phyloP scores from a whole-genome alignment of 805 yeast species.

The Yarrowia sp. region DNA sequence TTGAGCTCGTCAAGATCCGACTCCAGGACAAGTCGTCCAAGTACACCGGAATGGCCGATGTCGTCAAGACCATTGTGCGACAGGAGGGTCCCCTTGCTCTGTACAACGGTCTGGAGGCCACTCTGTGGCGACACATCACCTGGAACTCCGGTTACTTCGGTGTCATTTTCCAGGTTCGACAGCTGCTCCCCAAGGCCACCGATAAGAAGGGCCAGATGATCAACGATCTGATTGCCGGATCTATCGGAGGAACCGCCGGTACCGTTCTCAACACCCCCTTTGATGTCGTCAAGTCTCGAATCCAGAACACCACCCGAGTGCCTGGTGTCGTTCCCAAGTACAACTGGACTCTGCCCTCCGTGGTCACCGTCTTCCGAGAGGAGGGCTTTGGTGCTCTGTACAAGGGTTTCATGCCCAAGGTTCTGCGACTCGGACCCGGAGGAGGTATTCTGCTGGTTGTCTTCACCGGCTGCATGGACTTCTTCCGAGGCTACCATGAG shows the following conservation, averaged over 20 bases:
- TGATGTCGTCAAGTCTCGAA: slow-evolving; percentile 93
- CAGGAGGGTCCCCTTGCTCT: slow-evolving; percentile 78
- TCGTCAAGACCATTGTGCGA: slow-evolving; percentile 65
- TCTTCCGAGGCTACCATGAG: slow-evolving; percentile 50
- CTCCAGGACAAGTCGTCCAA: slow-evolving; percentile 83
- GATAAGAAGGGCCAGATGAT: slow-evolving; percentile 69
- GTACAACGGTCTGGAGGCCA: slow-evolving; percentile 94
- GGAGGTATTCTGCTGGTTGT: slow-evolving; percentile 98
- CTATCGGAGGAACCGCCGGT: slow-evolving; percentile 96
- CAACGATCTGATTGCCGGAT: slow-evolving; percentile 87
- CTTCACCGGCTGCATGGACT: slow-evolving; percentile 92
- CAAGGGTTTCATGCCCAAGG: slow-evolving; percentile 97
- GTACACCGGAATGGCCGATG: slow-evolving; percentile 83
- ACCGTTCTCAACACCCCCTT: slow-evolving; percentile 94
- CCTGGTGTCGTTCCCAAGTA: slow-evolving; percentile 82
- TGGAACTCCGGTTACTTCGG: slow-evolving; percentile 99
- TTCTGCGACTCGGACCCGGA: slow-evolving; percentile 96
- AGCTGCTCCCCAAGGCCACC: slow-evolving; percentile 73
- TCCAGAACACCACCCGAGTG: slow-evolving; percentile 67
- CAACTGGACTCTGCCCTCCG: slow-evolving; percentile 86
- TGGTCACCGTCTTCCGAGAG: slow-evolving; percentile 71
- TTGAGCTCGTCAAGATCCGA: slow-evolving; percentile 92
- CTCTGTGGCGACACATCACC: slow-evolving; percentile 91
- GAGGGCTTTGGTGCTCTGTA: slow-evolving; percentile 91
- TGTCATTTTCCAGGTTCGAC: slow-evolving; percentile 81